A percentile compares a stretch with the other conserved stretches of the same genome.
These are phyloP conservation scores for Fusarium nygamai DNA, from an alignment of 2,329 filamentous ascomycete genomes.

Conservation along the genomic window DNA sequence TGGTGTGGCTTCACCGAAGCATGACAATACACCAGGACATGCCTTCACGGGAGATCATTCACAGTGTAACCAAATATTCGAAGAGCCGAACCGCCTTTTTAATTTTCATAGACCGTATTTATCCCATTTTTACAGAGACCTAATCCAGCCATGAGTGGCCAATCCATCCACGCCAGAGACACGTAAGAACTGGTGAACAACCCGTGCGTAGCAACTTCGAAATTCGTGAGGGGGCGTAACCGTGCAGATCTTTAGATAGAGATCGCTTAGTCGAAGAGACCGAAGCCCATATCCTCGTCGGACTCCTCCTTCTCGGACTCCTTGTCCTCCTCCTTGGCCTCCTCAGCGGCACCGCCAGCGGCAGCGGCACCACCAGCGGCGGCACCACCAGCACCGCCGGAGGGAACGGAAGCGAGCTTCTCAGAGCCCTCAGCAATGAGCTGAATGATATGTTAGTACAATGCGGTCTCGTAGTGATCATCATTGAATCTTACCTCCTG, in stretches of 20 bases:
- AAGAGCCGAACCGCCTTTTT: constrained; percentile 44
- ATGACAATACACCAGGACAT: neutral
- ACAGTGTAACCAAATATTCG: neutral
- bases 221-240: constrained; percentile 48
- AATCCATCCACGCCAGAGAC: constrained; percentile 47
- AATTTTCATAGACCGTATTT: constrained; percentile 46
- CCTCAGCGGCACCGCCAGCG: constrained; percentile 73
- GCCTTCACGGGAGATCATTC: neutral
- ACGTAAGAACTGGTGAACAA: constrained; percentile 47
- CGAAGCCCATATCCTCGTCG: constrained; percentile 81
- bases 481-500: constrained; percentile 74
- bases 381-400: constrained; percentile 83
- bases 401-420: constrained; percentile 98
- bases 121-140: constrained; percentile 43
- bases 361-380: constrained; percentile 73
- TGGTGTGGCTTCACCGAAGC: neutral
- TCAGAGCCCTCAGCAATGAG: constrained; percentile 87
- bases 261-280: constrained; percentile 76
- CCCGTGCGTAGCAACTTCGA: constrained; percentile 47
- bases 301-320: constrained; percentile 67
- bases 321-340: constrained; percentile 86
- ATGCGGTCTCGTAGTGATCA: neutral
- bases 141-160: constrained; percentile 45
- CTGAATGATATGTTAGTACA: constrained; percentile 58
- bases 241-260: constrained; percentile 40